phyloP scores from a whole-genome alignment of 1,139 yeast genomes.

The Yamadazyma buinensis region DNA sequence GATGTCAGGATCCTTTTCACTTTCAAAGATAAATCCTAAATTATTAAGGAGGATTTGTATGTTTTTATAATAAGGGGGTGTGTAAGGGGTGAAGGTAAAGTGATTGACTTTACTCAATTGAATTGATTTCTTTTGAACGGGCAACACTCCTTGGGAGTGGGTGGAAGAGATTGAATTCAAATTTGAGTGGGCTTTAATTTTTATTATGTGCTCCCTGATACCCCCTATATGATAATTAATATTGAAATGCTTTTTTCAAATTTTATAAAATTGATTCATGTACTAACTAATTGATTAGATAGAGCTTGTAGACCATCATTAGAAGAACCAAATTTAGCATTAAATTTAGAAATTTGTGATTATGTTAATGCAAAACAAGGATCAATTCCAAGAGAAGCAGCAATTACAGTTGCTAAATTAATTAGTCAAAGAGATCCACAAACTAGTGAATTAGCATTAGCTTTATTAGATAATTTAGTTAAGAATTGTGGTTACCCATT shows the following conservation, averaged over 20 bases:
- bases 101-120: no score
- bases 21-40: constrained; percentile 52
- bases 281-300: no score
- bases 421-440: constrained; percentile 83
- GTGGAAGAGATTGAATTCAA: no score
- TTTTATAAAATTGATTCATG: no score
- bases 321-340: constrained; percentile 82
- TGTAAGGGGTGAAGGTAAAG: no score
- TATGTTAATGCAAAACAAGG: constrained; percentile 91
- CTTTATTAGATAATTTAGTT: constrained; percentile 79
- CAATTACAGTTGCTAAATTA: constrained; percentile 79
- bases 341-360: constrained; percentile 91
- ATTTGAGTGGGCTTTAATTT: no score
- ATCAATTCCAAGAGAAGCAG: constrained; percentile 87
- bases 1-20: constrained; percentile 33
- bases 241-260: no score
- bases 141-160: no score
- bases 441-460: constrained; percentile 57
- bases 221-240: no score
- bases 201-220: no score
- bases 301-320: constrained; percentile 87
- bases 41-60: constrained; percentile 62
- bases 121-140: constrained; percentile 3
- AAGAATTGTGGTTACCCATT: constrained; percentile 98
- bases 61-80: no score